A percentile compares a stretch with the other conserved stretches of the same genome.
phyloP scores from a whole-genome alignment of 768 basidiomycete species.

The Kwoniella botswanensis region DNA sequence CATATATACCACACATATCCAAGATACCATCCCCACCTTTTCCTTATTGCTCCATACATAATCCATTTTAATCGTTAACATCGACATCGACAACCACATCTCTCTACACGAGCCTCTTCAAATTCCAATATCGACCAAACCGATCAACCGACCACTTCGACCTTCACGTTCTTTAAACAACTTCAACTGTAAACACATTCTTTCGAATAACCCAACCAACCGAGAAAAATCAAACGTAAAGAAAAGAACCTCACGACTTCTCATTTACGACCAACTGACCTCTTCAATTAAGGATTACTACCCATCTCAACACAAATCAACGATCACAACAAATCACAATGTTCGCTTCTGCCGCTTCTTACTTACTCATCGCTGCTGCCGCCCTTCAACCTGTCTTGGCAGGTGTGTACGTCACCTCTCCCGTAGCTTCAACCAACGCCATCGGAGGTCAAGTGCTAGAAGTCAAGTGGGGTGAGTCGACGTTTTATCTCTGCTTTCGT shows the following conservation, averaged over 20 bases:
- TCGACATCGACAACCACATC: neutral
- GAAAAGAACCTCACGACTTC: constrained; percentile 2
- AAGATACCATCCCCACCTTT: constrained; percentile 9
- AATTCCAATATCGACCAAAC: constrained; percentile 18
- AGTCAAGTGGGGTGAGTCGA: constrained; percentile 54
- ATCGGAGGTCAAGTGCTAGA: constrained; percentile 51
- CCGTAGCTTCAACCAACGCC: constrained; percentile 38
- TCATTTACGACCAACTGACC: neutral
- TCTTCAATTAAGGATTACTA: neutral
- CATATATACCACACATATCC: constrained; percentile 7
- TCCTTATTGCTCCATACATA: neutral
- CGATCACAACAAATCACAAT: constrained; percentile 28
- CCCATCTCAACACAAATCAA: constrained; percentile 5
- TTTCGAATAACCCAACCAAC: constrained; percentile 2
- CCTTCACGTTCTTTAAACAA: neutral
- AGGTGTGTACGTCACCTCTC: constrained; percentile 54
- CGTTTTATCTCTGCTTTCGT: too few relatives aligned
- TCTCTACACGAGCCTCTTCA: constrained; percentile 16
- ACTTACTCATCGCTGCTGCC: constrained; percentile 34
- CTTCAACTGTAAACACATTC: constrained; percentile 12
- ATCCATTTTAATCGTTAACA: neutral
- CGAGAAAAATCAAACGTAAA: neutral
- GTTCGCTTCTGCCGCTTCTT: constrained; percentile 37
- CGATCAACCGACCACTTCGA: constrained; percentile 6
- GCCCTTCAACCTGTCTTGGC: constrained; percentile 49